These are phyloP conservation scores for Waltergamsia citrina DNA, from an alignment of 2,329 filamentous ascomycete genomes.

Conservation along the genomic window DNA sequence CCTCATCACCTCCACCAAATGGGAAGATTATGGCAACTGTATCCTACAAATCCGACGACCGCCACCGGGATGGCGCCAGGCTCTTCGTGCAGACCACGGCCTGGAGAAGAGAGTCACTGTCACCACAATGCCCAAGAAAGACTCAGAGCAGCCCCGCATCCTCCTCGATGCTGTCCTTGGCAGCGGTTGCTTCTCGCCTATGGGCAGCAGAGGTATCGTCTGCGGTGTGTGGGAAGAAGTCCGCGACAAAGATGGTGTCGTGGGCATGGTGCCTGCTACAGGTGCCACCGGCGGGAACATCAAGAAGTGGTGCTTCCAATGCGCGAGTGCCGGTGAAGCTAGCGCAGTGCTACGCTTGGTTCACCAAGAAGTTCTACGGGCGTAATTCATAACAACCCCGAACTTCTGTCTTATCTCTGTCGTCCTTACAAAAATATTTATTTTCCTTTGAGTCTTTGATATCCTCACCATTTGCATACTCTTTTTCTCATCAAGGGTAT, in stretches of 20 bases:
- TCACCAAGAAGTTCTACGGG: constrained; percentile 43
- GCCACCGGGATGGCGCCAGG: constrained; percentile 50
- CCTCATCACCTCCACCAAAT: constrained; percentile 66
- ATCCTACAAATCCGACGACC: constrained; percentile 73
- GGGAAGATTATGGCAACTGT: constrained; percentile 86
- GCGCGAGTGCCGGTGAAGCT: constrained; percentile 40
- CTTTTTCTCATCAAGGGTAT: constrained; percentile 1
- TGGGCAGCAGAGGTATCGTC: constrained; percentile 79
- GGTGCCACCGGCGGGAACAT: constrained; percentile 44
- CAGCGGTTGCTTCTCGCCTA: constrained; percentile 73
- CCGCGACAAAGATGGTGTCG: constrained; percentile 50
- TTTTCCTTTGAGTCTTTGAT: constrained; percentile 1
- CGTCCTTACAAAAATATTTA: no score
- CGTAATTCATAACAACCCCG: constrained; percentile 11
- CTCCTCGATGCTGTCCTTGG: constrained; percentile 78
- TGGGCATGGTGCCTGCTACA: constrained; percentile 39
- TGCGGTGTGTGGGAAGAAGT: constrained; percentile 80
- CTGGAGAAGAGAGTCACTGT: constrained; percentile 82
- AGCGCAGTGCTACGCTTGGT: constrained; percentile 46
- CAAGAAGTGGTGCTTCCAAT: constrained; percentile 57
- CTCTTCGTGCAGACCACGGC: constrained; percentile 50
- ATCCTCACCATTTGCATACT: background rate
- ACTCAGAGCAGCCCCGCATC: constrained; percentile 43
- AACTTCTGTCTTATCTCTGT: no score
- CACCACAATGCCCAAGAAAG: constrained; percentile 56